Evolutionary conservation across 2,329 filamentous ascomycete species (phyloP), one percentile per base, ranked within the genome.

Genomic region (Mycosphaerella arachidis): DNA sequence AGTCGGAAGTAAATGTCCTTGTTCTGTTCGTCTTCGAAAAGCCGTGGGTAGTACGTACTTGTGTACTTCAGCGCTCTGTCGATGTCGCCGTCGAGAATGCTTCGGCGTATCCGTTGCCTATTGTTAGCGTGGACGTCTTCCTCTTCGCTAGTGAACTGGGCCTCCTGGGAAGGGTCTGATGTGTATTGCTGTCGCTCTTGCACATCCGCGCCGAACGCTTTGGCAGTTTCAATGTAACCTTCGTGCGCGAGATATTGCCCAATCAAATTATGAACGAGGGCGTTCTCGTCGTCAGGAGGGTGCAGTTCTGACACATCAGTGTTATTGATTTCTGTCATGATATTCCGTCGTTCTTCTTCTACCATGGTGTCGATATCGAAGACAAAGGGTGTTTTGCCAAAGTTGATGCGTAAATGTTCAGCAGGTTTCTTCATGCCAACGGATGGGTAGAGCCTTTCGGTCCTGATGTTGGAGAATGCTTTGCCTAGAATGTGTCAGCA

Each of bases 211-310:
- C 62, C 58, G 79, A 99, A 97, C 0, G 91, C 91, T 64, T 87
- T 85, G 8, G 92, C 92, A 0, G 93, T 96, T 66, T 97, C 93
- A 7, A 97, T 88, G 67, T 97, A 97, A 60, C 94, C 94, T 69
- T 97, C 94, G 68, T 97, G 93, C 40, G 92, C 90, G 13, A 99
- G 79, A 67, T 96, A 97, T 75, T 97, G 92, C 43, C 92, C 82
- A 18, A 93, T 86, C 58, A 97, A 79, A 67, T 89, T 84, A 72
- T 97, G 92, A 40, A 96, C 86, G 52, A 97, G 81, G 29, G 89
- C 82, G 1, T 86, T 87, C 74, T 97, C 93, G 62, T 83, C 85
- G 63, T 90, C 78, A 2, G 81, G 81, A 2, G 85, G 84, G 35
- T 85, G 83, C 6, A 94, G 77, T 24, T 74, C 79, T 30, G 83